Evolutionary conservation across 192 early-diverging fungal genomes (phyloP).

Genomic region (Mortierella hygrophila): DNA sequence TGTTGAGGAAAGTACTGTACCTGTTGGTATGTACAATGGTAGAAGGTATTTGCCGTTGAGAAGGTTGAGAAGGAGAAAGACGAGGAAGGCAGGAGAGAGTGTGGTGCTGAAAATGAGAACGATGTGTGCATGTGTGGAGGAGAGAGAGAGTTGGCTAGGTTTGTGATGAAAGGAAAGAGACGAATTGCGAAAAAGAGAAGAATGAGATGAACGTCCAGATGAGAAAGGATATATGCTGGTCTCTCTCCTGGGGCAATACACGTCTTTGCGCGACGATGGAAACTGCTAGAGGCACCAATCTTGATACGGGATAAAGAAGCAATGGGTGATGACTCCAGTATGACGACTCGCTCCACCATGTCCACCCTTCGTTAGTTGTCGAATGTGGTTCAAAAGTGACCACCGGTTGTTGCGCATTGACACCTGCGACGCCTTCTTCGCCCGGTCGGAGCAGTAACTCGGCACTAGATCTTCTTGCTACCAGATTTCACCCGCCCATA

Average conservation of each 20-base stretch:
- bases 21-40: neutral
- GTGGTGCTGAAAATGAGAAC: neutral
- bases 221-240: neutral
- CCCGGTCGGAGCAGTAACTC: too few relatives aligned
- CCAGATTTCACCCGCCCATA: too few relatives aligned
- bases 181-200: too few relatives aligned
- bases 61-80: neutral
- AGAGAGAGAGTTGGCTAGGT: too few relatives aligned
- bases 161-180: neutral
- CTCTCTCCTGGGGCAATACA: neutral
- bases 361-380: neutral
- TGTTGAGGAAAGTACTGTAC: neutral
- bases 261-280: too few relatives aligned
- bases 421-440: too few relatives aligned
- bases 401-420: too few relatives aligned
- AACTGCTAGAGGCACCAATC: neutral
- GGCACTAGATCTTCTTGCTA: too few relatives aligned
- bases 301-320: neutral
- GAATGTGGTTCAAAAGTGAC: neutral
- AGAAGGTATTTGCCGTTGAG: neutral
- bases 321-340: neutral
- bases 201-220: too few relatives aligned
- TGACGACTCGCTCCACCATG: neutral
- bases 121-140: neutral
- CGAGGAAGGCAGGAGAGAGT: neutral